Percentiles rank a stretch among this genome's conserved stretches.
phyloP scores from a whole-genome alignment of 2,329 filamentous ascomycete genomes.

The Xylaria multiplex region DNA sequence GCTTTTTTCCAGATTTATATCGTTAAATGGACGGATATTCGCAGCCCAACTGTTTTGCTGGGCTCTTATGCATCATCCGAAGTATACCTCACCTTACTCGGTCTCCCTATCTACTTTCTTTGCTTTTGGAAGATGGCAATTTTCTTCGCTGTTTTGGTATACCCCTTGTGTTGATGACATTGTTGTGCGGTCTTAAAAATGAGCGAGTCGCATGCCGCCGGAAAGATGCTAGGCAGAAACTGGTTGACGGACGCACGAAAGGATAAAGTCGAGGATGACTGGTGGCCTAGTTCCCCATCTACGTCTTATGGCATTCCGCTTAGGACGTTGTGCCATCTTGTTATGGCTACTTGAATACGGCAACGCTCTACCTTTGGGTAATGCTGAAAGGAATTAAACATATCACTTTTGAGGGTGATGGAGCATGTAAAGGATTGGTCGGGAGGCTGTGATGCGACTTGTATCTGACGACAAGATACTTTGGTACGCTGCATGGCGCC shows the following conservation, averaged over 20 bases:
- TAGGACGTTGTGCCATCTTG: slow-evolving; percentile 9
- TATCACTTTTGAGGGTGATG: slow-evolving; percentile 17
- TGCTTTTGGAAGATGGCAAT: slow-evolving; percentile 23
- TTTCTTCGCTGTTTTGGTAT: slow-evolving; percentile 42
- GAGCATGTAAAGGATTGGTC: slow-evolving; percentile 12
- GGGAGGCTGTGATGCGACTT: slow-evolving; percentile 17
- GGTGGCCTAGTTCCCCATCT: slow-evolving; percentile 12
- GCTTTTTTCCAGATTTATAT: background rate
- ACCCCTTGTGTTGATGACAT: slow-evolving; percentile 41
- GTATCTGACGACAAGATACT: slow-evolving; percentile 29
- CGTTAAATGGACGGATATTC: slow-evolving; percentile 11
- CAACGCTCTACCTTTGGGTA: slow-evolving; percentile 25
- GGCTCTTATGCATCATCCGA: slow-evolving; percentile 7
- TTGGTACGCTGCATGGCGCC: slow-evolving; percentile 24
- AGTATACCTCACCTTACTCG: background rate
- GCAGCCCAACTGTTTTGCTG: slow-evolving; percentile 3
- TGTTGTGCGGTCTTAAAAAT: slow-evolving; percentile 16
- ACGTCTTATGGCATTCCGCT: slow-evolving; percentile 4
- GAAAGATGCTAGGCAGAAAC: slow-evolving; percentile 13
- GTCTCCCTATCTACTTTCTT: slow-evolving; percentile 19
- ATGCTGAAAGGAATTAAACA: slow-evolving; percentile 14
- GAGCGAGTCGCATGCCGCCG: slow-evolving; percentile 18
- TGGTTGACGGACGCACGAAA: slow-evolving; percentile 14
- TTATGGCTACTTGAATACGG: slow-evolving; percentile 31
- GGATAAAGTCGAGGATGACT: slow-evolving; percentile 11